Evolutionary conservation across 768 basidiomycete species (phyloP).

Genomic region (Jaapia argillacea): DNA sequence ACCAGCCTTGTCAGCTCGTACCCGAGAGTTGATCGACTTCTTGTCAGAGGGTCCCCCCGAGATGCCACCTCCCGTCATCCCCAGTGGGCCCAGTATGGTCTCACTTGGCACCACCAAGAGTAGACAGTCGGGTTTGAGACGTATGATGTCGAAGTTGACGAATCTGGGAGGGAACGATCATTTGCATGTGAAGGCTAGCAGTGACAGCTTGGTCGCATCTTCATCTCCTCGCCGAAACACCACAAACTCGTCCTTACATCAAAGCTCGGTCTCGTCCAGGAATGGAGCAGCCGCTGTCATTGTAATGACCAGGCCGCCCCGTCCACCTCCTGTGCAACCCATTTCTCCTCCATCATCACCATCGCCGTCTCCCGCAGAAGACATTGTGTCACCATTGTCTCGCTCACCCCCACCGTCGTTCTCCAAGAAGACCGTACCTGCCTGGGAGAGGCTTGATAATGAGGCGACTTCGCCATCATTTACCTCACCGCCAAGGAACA

Average conservation of each 20-base stretch:
- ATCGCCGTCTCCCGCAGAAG: conserved; percentile 8
- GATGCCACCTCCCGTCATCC: conserved; percentile 15
- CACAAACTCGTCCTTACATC: not conserved
- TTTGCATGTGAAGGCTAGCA: not conserved
- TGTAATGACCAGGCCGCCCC: conserved; percentile 1
- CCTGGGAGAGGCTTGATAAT: too few species aligned
- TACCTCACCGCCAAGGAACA: too few species aligned
- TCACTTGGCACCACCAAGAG: conserved; percentile 25
- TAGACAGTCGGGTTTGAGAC: conserved; percentile 48
- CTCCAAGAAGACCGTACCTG: not conserved
- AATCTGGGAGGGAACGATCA: conserved; percentile 4
- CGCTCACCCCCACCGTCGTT: not conserved
- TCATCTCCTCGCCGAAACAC: not conserved
- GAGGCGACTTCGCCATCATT: too few species aligned
- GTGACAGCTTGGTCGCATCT: too few species aligned
- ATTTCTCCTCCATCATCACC: conserved; percentile 10
- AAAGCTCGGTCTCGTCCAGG: not conserved
- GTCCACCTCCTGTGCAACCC: not conserved
- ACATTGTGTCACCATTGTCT: not conserved
- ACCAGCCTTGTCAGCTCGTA: conserved; percentile 30
- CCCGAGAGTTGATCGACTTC: conserved; percentile 46
- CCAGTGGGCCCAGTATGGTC: conserved; percentile 31
- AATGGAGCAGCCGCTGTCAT: not conserved
- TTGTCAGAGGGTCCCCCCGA: conserved; percentile 48
- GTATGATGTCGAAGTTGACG: conserved; percentile 76